These are phyloP conservation scores for Coprinopsis strossmayeri DNA, from an alignment of 768 basidiomycete genomes.

Conservation along the genomic window DNA sequence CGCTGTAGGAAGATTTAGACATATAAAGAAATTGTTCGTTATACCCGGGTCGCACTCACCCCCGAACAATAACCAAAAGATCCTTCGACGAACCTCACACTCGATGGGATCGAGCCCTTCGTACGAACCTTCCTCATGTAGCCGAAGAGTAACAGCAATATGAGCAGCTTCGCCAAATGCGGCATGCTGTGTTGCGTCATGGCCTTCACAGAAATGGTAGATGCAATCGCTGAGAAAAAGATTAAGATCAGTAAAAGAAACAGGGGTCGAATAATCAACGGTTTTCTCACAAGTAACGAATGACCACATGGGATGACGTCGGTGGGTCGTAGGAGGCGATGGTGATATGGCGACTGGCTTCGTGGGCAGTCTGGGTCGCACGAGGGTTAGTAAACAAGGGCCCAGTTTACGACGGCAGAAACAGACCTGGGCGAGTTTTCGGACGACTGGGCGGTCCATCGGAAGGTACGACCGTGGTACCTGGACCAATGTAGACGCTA, in stretches of 20 bases:
- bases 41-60: slow-evolving; percentile 45
- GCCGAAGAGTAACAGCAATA: slow-evolving; percentile 72
- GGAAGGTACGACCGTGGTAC: slow-evolving; percentile 85
- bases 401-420: slow-evolving; percentile 1
- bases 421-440: slow-evolving; percentile 60
- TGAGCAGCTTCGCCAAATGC: slow-evolving; percentile 85
- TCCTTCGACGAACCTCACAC: slow-evolving; percentile 77
- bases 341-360: slow-evolving; percentile 77
- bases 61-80: slow-evolving; percentile 87
- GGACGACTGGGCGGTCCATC: slow-evolving; percentile 79
- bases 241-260: slow-evolving; percentile 7
- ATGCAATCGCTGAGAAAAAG: slow-evolving; percentile 55
- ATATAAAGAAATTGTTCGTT: neutral
- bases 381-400: slow-evolving; percentile 6
- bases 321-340: slow-evolving; percentile 80
- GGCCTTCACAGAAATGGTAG: slow-evolving; percentile 86
- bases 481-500: slow-evolving; percentile 84
- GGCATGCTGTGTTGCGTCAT: slow-evolving; percentile 82
- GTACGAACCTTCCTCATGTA: slow-evolving; percentile 85
- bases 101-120: slow-evolving; percentile 81
- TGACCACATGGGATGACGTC: slow-evolving; percentile 77
- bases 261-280: neutral
- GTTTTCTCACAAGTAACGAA: slow-evolving; percentile 73
- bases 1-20: slow-evolving; percentile 34
- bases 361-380: slow-evolving; percentile 54